Evolutionary conservation across 2,329 filamentous ascomycete species (phyloP).

Genomic region (Hymenoscyphus scutula): DNA sequence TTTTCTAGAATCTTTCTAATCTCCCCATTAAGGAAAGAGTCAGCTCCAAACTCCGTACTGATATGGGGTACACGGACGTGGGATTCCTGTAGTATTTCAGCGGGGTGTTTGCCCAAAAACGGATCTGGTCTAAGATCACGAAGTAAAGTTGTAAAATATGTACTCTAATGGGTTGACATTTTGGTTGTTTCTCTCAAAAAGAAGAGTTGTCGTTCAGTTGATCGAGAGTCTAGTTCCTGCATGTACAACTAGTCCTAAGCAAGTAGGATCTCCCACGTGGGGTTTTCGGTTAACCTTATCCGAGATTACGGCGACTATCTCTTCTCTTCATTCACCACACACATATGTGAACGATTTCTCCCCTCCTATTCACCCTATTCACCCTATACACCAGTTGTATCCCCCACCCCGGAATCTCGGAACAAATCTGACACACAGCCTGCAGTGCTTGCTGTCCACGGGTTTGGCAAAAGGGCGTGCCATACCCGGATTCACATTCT

Average conservation of each 20-base stretch:
- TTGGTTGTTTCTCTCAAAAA: not conserved
- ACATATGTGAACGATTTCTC: not conserved
- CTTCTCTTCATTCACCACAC: too few relatives aligned
- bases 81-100: too few relatives aligned
- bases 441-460: not conserved
- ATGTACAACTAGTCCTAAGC: not conserved
- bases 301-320: not conserved
- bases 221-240: too few relatives aligned
- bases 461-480: not conserved
- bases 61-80: too few relatives aligned
- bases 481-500: not conserved
- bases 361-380: not conserved
- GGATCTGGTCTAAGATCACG: not conserved
- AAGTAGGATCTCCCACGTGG: not conserved
- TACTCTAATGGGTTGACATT: not conserved
- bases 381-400: not conserved
- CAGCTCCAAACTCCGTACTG: too few relatives aligned
- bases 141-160: not conserved
- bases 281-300: not conserved
- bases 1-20: too few relatives aligned
- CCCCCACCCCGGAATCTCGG: not conserved
- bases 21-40: too few relatives aligned
- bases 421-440: constrained; percentile 1
- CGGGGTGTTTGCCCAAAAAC: not conserved
- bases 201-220: not conserved